Percentiles rank a stretch among this genome's conserved stretches.
These are phyloP conservation scores for Scedosporium aurantiacum DNA, from an alignment of 2,329 filamentous ascomycete genomes.

Conservation along the genomic window DNA sequence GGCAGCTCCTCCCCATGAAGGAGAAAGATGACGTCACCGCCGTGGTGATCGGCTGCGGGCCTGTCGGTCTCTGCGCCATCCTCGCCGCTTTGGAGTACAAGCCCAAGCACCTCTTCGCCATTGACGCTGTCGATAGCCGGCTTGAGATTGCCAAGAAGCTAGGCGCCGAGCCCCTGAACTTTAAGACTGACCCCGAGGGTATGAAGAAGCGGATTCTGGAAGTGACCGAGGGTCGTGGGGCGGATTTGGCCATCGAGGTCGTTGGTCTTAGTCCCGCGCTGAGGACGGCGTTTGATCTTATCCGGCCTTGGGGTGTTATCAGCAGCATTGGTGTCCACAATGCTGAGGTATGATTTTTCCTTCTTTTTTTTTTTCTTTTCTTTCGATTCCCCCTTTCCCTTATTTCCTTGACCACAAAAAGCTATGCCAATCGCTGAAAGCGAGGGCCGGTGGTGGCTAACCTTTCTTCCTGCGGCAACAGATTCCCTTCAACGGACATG, in stretches of 20 bases:
- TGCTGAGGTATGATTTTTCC: conserved; percentile 42
- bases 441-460: neutral
- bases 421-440: neutral
- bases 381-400: no score
- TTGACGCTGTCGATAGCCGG: conserved; percentile 62
- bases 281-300: conserved; percentile 52
- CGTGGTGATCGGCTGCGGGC: conserved; percentile 6
- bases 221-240: conserved; percentile 65
- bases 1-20: conserved; percentile 1
- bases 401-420: no score
- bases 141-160: conserved; percentile 58
- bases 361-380: no score
- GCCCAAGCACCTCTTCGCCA: conserved; percentile 60
- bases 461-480: conserved; percentile 17
- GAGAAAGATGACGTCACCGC: neutral
- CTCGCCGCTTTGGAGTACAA: conserved; percentile 60
- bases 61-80: conserved; percentile 42
- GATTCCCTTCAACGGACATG: conserved; percentile 55
- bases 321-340: conserved; percentile 64
- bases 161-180: conserved; percentile 71
- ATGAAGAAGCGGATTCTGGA: conserved; percentile 58
- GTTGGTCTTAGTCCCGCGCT: conserved; percentile 57
- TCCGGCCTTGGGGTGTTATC: conserved; percentile 58
- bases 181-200: conserved; percentile 51
- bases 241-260: conserved; percentile 68